Conservation (phyloP, 73 alveolate genomes). For the Tetrahymena thermophila region DNA sequence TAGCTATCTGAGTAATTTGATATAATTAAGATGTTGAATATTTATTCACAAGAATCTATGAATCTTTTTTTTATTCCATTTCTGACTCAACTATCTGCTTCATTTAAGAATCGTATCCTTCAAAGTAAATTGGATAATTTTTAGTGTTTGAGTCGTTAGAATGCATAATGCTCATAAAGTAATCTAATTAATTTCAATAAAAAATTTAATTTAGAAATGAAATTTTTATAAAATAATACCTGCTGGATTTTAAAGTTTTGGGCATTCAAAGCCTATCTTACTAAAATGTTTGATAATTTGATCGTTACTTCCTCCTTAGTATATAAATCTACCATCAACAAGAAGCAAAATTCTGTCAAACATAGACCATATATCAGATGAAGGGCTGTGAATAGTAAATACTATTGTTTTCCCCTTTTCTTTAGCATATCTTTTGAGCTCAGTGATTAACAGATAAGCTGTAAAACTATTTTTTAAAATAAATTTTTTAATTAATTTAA, state of each 20-base stretch:
- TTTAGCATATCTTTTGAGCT: constrained; percentile 2
- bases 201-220: too few relatives aligned
- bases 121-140: not conserved
- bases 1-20: not conserved
- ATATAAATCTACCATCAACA: constrained; percentile 50
- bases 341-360: constrained; percentile 51
- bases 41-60: not conserved
- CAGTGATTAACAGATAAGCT: not conserved
- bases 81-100: not conserved
- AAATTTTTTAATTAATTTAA: not conserved
- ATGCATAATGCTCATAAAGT: not conserved
- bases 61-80: not conserved
- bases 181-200: not conserved
- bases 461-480: not conserved
- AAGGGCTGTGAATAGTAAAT: constrained; percentile 57
- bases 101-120: not conserved
- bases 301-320: constrained; percentile 11
- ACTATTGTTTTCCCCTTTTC: constrained; percentile 42
- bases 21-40: not conserved
- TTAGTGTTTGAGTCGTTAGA: not conserved
- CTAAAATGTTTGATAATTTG: constrained; percentile 8
- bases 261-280: constrained; percentile 29
- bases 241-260: constrained; percentile 34
- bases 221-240: not conserved
- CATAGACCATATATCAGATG: constrained; percentile 43